phyloP scores from a whole-genome alignment of 1,139 yeast genomes.

The Hansenula lynferdii region DNA sequence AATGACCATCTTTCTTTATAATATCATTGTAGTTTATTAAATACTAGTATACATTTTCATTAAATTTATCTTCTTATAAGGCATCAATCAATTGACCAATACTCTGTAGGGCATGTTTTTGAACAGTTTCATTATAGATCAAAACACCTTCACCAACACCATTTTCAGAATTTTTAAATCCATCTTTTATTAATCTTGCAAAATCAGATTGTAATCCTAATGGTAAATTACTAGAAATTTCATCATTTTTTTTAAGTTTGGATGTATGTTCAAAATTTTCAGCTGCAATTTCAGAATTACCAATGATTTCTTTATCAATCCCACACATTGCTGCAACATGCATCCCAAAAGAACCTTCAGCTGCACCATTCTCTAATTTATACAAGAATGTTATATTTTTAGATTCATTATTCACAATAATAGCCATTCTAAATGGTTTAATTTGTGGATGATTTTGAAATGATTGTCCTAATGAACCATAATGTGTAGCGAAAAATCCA shows the following conservation, averaged over 20 bases:
- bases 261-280: slow-evolving; percentile 80
- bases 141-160: slow-evolving; percentile 38
- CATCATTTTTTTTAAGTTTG: slow-evolving; percentile 43
- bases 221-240: slow-evolving; percentile 29
- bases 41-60: no score
- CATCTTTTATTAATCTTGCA: slow-evolving; percentile 46
- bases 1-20: no score
- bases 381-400: slow-evolving; percentile 86
- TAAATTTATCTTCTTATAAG: slow-evolving; percentile 4
- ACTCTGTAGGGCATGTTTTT: slow-evolving; percentile 41
- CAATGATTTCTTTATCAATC: slow-evolving; percentile 65
- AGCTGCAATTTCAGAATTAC: slow-evolving; percentile 82
- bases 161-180: slow-evolving; percentile 23
- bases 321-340: slow-evolving; percentile 99
- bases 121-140: slow-evolving; percentile 42
- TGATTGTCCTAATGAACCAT: slow-evolving; percentile 76
- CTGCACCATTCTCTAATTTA: slow-evolving; percentile 79
- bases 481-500: slow-evolving; percentile 97
- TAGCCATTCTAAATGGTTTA: slow-evolving; percentile 83
- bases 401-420: slow-evolving; percentile 71
- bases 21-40: no score
- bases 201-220: slow-evolving; percentile 81
- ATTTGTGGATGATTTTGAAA: slow-evolving; percentile 78
- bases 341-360: slow-evolving; percentile 98
- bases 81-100: slow-evolving; percentile 48